These are phyloP conservation scores for Ophidiomyces ophidiicola DNA, from an alignment of 2,329 filamentous ascomycete species.

Conservation along the genomic window DNA sequence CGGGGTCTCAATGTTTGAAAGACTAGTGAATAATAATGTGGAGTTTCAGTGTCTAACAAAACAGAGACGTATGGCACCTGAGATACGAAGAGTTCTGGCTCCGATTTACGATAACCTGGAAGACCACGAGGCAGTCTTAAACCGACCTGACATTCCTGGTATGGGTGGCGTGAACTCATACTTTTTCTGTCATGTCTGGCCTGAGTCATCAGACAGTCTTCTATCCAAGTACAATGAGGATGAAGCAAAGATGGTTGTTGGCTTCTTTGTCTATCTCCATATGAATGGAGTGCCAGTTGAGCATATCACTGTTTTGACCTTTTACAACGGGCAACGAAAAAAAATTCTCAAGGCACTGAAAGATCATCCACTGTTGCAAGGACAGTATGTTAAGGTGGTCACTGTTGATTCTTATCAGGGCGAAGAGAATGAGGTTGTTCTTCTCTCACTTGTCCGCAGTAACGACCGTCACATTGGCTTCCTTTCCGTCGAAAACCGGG, in stretches of 20 bases:
- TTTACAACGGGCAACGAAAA: conserved; percentile 75
- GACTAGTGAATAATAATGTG: conserved; percentile 54
- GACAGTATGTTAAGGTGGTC: conserved; percentile 47
- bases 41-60: conserved; percentile 52
- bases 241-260: conserved; percentile 66
- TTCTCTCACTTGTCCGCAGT: conserved; percentile 70
- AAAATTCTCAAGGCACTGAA: conserved; percentile 42
- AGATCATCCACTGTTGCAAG: conserved; percentile 34
- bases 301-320: conserved; percentile 69
- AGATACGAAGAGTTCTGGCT: conserved; percentile 48
- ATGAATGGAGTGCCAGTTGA: conserved; percentile 49
- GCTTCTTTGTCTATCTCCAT: conserved; percentile 59
- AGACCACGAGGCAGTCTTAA: conserved; percentile 47
- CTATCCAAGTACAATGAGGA: conserved; percentile 55
- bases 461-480: conserved; percentile 57
- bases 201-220: conserved; percentile 51
- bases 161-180: conserved; percentile 51
- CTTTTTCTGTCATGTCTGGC: conserved; percentile 54
- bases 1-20: conserved; percentile 67
- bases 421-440: conserved; percentile 73
- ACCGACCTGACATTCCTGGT: conserved; percentile 45
- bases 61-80: conserved; percentile 62
- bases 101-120: conserved; percentile 50
- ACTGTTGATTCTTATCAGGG: conserved; percentile 87
- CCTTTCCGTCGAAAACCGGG: conserved; percentile 51